These are phyloP conservation scores for Medicago truncatula DNA, from an alignment of 306 rosid genomes.

Conservation along the genomic window DNA sequence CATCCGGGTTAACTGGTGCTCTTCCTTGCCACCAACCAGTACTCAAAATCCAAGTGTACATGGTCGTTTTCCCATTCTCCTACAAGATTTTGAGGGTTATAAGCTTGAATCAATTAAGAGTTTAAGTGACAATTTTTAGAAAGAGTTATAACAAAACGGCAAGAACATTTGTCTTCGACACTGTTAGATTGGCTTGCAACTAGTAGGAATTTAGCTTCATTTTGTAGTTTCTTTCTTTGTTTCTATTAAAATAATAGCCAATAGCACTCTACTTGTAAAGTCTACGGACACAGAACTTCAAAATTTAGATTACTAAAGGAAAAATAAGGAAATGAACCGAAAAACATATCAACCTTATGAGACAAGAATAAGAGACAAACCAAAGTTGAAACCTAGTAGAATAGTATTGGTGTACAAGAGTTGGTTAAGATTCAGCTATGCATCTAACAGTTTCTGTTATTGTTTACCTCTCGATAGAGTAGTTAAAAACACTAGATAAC, in stretches of 20 bases:
- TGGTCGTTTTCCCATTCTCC: constrained; percentile 85
- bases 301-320: no score
- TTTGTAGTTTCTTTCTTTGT: constrained; percentile 2
- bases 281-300: background rate
- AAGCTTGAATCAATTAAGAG: constrained; percentile 22
- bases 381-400: background rate
- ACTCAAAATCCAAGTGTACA: constrained; percentile 87
- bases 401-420: no score
- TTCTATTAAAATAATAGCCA: constrained; percentile 29
- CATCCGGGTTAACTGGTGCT: constrained; percentile 87
- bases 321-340: no score
- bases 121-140: background rate
- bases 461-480: no score
- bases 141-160: background rate
- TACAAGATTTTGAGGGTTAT: constrained; percentile 43
- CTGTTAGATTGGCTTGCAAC: constrained; percentile 6
- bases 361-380: background rate
- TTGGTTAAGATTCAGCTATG: no score
- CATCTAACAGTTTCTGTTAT: no score
- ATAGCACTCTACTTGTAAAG: background rate
- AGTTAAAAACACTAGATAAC: no score
- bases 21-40: constrained; percentile 91
- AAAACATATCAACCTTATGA: background rate
- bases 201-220: constrained; percentile 21
- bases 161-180: constrained; percentile 29